Percentiles rank a stretch among this genome's conserved stretches.
Evolutionary conservation across 306 rosid genomes (phyloP).

Genomic region (Fragaria vesca): DNA sequence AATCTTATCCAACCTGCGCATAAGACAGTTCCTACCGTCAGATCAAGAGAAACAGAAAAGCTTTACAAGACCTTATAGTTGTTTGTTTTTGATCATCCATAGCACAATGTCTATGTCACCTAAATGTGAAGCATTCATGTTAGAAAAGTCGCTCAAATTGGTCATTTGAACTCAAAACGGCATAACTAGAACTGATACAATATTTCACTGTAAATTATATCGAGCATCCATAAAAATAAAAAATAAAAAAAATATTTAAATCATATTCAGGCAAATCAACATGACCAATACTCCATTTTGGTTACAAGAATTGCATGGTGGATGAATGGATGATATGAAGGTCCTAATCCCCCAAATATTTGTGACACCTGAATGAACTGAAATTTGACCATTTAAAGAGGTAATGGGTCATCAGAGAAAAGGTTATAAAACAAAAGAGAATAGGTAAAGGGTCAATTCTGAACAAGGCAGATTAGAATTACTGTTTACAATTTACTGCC

Average conservation of each 20-base stretch:
- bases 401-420: neutral
- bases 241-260: too few species aligned
- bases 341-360: neutral
- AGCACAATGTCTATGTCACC: too few species aligned
- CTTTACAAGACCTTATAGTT: too few species aligned
- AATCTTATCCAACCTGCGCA: too few species aligned
- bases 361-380: neutral
- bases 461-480: neutral
- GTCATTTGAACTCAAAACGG: neutral
- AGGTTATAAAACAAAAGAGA: neutral
- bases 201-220: too few species aligned
- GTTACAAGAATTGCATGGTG: neutral
- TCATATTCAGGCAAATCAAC: neutral
- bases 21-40: too few species aligned
- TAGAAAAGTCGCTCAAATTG: neutral
- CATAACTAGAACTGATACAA: neutral
- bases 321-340: neutral
- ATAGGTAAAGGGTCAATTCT: neutral
- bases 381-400: conserved; percentile 3
- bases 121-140: neutral
- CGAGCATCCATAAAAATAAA: too few species aligned
- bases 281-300: neutral
- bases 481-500: neutral
- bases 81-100: neutral
- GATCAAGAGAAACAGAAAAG: too few species aligned